phyloP scores from a whole-genome alignment of 306 rosid species.

The Inga leiocalycina region DNA sequence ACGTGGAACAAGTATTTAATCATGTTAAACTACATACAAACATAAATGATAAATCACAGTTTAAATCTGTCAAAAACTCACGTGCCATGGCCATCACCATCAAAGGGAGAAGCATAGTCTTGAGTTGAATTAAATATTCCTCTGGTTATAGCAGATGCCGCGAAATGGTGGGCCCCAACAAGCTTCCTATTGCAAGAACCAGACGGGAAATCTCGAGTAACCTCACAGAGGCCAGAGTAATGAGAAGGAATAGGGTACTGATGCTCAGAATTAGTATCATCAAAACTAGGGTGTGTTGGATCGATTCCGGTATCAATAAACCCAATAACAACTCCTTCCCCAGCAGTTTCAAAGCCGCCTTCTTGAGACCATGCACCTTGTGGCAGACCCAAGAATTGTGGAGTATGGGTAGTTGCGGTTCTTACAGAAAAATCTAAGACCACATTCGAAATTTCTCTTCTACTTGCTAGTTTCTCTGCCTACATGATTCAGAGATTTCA shows the following conservation, averaged over 20 bases:
- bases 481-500: slow-evolving; percentile 42
- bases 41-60: not conserved
- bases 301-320: slow-evolving; percentile 94
- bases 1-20: slow-evolving; percentile 5
- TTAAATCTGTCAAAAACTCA: slow-evolving; percentile 51
- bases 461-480: slow-evolving; percentile 82
- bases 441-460: slow-evolving; percentile 85
- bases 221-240: slow-evolving; percentile 92
- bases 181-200: slow-evolving; percentile 99
- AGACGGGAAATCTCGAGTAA: slow-evolving; percentile 92
- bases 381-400: slow-evolving; percentile 93
- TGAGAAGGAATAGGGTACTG: slow-evolving; percentile 83
- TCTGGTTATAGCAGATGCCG: slow-evolving; percentile 95
- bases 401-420: slow-evolving; percentile 96
- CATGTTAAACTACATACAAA: slow-evolving; percentile 6
- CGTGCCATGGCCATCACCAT: slow-evolving; percentile 99
- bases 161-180: slow-evolving; percentile 96
- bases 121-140: slow-evolving; percentile 84
- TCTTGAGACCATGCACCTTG: slow-evolving; percentile 85
- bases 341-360: slow-evolving; percentile 88
- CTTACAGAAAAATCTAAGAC: slow-evolving; percentile 86
- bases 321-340: slow-evolving; percentile 91
- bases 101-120: slow-evolving; percentile 97
- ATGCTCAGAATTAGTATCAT: slow-evolving; percentile 48
- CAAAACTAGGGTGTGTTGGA: slow-evolving; percentile 88